phyloP scores from a whole-genome alignment of 140 eudicot species.

The Erigeron philadelphicus region DNA sequence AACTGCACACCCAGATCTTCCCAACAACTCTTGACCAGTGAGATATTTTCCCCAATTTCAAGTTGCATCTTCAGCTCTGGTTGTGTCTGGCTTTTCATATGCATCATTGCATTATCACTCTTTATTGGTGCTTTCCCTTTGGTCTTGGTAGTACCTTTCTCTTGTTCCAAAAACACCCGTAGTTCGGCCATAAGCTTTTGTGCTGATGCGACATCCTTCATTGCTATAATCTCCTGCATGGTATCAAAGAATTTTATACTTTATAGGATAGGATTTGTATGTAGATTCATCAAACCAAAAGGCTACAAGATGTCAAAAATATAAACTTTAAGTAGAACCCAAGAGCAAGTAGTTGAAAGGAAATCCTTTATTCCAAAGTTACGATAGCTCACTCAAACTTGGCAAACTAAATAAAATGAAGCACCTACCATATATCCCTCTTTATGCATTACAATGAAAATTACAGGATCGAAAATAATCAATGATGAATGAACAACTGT shows the following conservation, averaged over 20 bases:
- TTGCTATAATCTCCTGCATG: neutral
- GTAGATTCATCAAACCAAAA: neutral
- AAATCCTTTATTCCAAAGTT: too few relatives aligned
- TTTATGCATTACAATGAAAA: too few relatives aligned
- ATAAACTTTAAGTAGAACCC: too few relatives aligned
- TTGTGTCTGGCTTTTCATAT: neutral
- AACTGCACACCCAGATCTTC: neutral
- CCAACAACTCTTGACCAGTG: neutral
- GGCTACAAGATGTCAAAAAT: neutral
- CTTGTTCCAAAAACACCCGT: slow-evolving; percentile 1
- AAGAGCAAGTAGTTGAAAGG: too few relatives aligned
- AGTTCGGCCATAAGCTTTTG: slow-evolving; percentile 7
- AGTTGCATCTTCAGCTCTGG: neutral
- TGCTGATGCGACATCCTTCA: neutral
- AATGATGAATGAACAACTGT: too few relatives aligned
- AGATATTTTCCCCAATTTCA: neutral
- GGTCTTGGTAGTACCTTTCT: neutral
- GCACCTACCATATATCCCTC: too few relatives aligned
- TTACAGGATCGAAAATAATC: too few relatives aligned
- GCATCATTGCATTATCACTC: neutral
- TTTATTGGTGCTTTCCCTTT: neutral
- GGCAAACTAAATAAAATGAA: too few relatives aligned
- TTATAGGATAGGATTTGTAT: neutral
- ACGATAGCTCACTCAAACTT: too few relatives aligned
- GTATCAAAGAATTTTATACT: neutral